These are phyloP conservation scores for Candida verbasci DNA, from an alignment of 805 yeast genomes.

Conservation along the genomic window DNA sequence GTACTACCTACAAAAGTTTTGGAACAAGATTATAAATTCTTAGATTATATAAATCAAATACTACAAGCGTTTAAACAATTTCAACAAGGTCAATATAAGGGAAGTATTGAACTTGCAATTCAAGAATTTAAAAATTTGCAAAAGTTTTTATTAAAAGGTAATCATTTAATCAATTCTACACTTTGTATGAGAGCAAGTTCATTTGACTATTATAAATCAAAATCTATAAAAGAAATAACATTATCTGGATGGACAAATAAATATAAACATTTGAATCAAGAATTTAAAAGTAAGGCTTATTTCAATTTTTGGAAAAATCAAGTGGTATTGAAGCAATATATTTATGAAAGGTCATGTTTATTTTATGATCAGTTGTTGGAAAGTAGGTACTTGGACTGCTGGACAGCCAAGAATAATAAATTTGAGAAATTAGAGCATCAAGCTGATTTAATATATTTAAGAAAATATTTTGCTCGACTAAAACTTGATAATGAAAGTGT, in stretches of 20 bases:
- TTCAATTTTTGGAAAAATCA: slow-evolving; percentile 1
- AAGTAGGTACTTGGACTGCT: neutral
- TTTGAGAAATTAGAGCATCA: neutral
- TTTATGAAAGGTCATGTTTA: neutral
- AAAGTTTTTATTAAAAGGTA: slow-evolving; percentile 12
- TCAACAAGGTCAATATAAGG: slow-evolving; percentile 19
- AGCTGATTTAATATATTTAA: neutral
- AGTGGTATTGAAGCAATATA: neutral
- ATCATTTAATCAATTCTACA: slow-evolving; percentile 13
- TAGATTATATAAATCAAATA: slow-evolving; percentile 15
- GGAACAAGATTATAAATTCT: slow-evolving; percentile 17
- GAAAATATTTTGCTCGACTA: neutral
- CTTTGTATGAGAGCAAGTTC: slow-evolving; percentile 29
- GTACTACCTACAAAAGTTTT: slow-evolving; percentile 15
- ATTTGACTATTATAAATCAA: slow-evolving; percentile 11
- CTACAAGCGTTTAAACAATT: slow-evolving; percentile 24
- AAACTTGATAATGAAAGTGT: neutral
- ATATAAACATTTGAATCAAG: neutral
- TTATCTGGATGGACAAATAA: slow-evolving; percentile 21
- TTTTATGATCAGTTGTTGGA: neutral
- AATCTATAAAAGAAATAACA: slow-evolving; percentile 1
- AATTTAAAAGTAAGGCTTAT: neutral
- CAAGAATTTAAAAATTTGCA: slow-evolving; percentile 20
- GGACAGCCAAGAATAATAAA: neutral
- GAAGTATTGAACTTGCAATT: slow-evolving; percentile 18